phyloP scores from a whole-genome alignment of 2,329 filamentous ascomycete genomes.

The Gaeumannomyces tritici region DNA sequence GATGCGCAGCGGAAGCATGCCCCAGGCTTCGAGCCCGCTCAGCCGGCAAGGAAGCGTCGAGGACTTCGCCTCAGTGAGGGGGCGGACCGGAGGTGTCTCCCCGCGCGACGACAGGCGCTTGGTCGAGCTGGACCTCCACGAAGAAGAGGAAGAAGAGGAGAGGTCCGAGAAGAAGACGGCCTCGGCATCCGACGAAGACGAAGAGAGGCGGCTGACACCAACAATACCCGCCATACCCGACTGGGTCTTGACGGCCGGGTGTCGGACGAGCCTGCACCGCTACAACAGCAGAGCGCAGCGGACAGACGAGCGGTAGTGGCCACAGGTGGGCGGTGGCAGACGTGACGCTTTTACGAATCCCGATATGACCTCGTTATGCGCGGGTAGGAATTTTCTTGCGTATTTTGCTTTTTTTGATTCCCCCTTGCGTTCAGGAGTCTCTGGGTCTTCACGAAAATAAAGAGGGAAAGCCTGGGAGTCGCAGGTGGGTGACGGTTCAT shows the following conservation, averaged over 20 bases:
- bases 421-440: background rate
- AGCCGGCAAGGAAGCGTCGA: conserved; percentile 40
- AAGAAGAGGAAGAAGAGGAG: conserved; percentile 16
- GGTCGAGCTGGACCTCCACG: conserved; percentile 13
- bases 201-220: conserved; percentile 40
- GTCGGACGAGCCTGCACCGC: conserved; percentile 36
- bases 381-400: background rate
- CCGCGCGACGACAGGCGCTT: background rate
- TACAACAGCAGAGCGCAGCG: conserved; percentile 28
- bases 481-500: too few species aligned
- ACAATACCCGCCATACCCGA: conserved; percentile 40
- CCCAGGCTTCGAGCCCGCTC: conserved; percentile 36
- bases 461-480: too few species aligned
- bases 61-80: conserved; percentile 23
- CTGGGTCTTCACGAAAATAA: background rate
- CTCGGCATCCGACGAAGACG: conserved; percentile 10
- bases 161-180: conserved; percentile 14
- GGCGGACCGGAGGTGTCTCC: background rate
- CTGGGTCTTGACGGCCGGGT: conserved; percentile 47
- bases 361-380: background rate
- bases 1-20: conserved; percentile 47
- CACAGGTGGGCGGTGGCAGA: conserved; percentile 14
- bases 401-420: background rate
- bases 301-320: conserved; percentile 1
- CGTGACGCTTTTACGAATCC: conserved; percentile 4